Base-by-base conservation (phyloP, 2,329 filamentous ascomycete species). In the Neocatenulostroma microsporum region DNA sequence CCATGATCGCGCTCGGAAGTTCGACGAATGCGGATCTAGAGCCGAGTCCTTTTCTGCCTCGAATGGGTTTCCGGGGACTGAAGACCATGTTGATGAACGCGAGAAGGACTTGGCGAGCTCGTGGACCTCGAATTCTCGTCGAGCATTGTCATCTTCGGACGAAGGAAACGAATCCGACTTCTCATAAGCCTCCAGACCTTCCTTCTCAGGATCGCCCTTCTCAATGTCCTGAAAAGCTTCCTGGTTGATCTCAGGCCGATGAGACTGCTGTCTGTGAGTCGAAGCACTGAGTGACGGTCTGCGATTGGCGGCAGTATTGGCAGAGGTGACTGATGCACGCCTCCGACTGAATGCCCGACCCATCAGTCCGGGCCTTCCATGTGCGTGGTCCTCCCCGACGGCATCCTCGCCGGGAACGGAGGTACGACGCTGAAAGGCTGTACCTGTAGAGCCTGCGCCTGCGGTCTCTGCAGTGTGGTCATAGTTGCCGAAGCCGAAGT, bases 1-100 rank as follows among this genome's bases (percentile, higher is more conserved):
- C 68, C 68, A 72, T 44, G 61, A 56, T 21, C 67, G 55, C 14
- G 67, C 63, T 29, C 61, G 63, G 60, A 72, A 72, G 48, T 70
- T 60, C 2, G 59, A 50, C 31, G 64, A 62, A 46, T 60, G 51
- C 13, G 68, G 68, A 40, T 72, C 66, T n/a, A 70, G 51, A 8
- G 58, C 49, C 1, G 66, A 68, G 38, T 58, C 63, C 20, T 62
- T 47, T 19, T 60, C 53, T 10, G 66, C 62, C 17, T 57, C 36
- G 36, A 64, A 63, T 3, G 61, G 61, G 39, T 62, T 62, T 14
- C 57, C 52, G n/a, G 56, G 50, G 3, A 62, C 53, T 20, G 49
- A 39, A 3, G 61, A 62, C 44, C 54, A 61, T 4, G 51, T 55
- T 21, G 62, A 66, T 27, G 60, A 54, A 21, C 56, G 46, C 5